Evolutionary conservation across 768 basidiomycete genomes (phyloP), one percentile per base, ranked within the genome.

Genomic region (Porpolomopsis calyptriformis): DNA sequence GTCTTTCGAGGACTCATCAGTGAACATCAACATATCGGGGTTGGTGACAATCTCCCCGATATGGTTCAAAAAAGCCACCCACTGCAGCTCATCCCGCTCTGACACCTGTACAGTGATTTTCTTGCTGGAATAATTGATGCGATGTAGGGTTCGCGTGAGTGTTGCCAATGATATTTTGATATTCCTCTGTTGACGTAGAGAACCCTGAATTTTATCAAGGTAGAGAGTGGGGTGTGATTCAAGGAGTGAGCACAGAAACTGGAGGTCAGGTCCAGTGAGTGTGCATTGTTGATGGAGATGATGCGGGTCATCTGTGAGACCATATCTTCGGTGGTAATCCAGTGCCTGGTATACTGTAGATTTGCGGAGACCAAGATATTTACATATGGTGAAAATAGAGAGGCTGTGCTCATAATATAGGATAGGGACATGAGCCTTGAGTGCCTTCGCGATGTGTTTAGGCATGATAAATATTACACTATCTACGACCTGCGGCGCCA

Each of bases 201-300:
- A 20, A 38, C 24, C 22, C 24, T 46, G 35, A 2, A 46, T 46
- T 22, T 27, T 43, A 16, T 49, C 50, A 0, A 53, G 25, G 19
- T 51, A 51, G 4, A 51, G 45, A 18, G 38, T 41, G 19, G 45
- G 41, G 26, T 27, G 31, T n/a, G 44, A 37, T 12, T 43, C 42
- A 1, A 49, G 2, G 2, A 49, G 46, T 31, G 14, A 31, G 29
- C 7, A 31, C 14, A 31, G 14, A 31, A 7, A 31, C 14, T 31
- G 14, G 29, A 31, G 29, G 29, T 31, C 14, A 14, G 7, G 7
- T 7, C 29, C 29, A 31, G 29, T 31, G 14, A 31, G 29, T 7
- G 14, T 31, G 29, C 29, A 31, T 31, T 7, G 29, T 7, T 31
- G 29, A n/a, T n/a, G n/a, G n/a, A n/a, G n/a, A n/a, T n/a, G n/a